Evolutionary conservation across 495 filamentous ascomycete species (phyloP).

Genomic region (Pyrenopolyporus hunteri): DNA sequence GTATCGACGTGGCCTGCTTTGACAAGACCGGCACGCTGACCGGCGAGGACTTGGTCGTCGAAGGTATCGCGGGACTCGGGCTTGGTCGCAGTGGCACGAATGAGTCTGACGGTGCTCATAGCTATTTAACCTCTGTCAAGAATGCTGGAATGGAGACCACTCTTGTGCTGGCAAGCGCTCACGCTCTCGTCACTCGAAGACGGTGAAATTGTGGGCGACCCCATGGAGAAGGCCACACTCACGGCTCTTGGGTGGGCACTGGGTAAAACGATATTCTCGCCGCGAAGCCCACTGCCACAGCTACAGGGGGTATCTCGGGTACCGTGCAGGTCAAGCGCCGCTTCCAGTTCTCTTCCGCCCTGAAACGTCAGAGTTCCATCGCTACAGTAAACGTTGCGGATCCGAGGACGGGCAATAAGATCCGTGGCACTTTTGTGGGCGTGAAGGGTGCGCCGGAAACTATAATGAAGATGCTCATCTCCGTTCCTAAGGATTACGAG

Average conservation of each 20-base stretch:
- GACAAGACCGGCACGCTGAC: slow-evolving; percentile 98
- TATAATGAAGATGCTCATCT: slow-evolving; percentile 87
- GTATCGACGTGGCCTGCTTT: slow-evolving; percentile 96
- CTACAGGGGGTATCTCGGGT: slow-evolving; percentile 54
- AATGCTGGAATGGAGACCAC: slow-evolving; percentile 79
- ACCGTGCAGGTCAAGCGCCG: slow-evolving; percentile 90
- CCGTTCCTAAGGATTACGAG: slow-evolving; percentile 90
- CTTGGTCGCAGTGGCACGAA: slow-evolving; percentile 70
- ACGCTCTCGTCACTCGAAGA: slow-evolving; percentile 97
- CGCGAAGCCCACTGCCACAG: slow-evolving; percentile 54
- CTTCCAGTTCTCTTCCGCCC: slow-evolving; percentile 96
- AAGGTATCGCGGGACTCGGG: slow-evolving; percentile 90
- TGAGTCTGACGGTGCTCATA: slow-evolving; percentile 80
- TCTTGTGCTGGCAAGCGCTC: slow-evolving; percentile 91
- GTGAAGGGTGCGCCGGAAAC: slow-evolving; percentile 99
- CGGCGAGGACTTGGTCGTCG: slow-evolving; percentile 95
- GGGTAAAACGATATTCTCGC: slow-evolving; percentile 84
- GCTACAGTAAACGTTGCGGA: slow-evolving; percentile 75
- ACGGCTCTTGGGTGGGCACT: slow-evolving; percentile 88
- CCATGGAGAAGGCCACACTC: slow-evolving; percentile 98
- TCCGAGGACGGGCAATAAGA: slow-evolving; percentile 70
- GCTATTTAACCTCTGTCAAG: slow-evolving; percentile 67
- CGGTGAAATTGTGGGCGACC: slow-evolving; percentile 95
- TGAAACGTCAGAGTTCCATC: slow-evolving; percentile 95
- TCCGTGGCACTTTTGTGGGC: slow-evolving; percentile 82